Evolutionary conservation across 2,329 filamentous ascomycete genomes (phyloP), one percentile per base, ranked within the genome.

Genomic region (Sarocladium oryzae): DNA sequence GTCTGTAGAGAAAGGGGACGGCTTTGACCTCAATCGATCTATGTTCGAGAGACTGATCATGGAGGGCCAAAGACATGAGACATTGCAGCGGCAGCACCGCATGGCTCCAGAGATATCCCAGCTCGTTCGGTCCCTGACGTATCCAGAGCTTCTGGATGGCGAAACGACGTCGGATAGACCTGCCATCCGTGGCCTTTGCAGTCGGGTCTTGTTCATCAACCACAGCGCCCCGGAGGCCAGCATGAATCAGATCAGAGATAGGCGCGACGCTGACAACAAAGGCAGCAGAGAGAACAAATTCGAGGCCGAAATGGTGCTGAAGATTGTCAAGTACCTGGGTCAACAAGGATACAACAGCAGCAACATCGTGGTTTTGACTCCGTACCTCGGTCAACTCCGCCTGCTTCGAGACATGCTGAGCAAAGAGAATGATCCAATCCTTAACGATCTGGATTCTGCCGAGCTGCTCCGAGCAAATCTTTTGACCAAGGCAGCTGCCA

Each of bases 341-440:
- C 86, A 88, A 54, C 86, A 91, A 56, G 85, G 85, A 0, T 90
- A 89, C 58, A 73, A 74, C 3, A 81, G 82, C 0, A 71, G 81
- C 3, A 68, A 86, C 2, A 70, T 89, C 10, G 85, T 88, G 0
- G 69, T 91, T 0, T 63, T 90, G 1, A 88, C 85, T 0, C 86
- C 87, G 0, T 90, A 91, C 56, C 69, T 89, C 0, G 86, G 85
- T 0, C 86, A 89, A 56, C 63, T 90, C 0, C 74, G 68, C 2
- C 68, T 85, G 0, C 67, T 90, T 2, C 63, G 69, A 16, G 71
- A 81, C 0, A 69, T 65, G 0, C 66, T 89, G 4, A 66, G 67
- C 4, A 63, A 72, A 9, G 74, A 82, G 0, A 81, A 79, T 46
- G 85, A 89, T 55, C 81, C 83, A 0, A 65, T 82, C 0, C 66